phyloP scores from a whole-genome alignment of 2,329 filamentous ascomycete species.

The Claviceps sp. region DNA sequence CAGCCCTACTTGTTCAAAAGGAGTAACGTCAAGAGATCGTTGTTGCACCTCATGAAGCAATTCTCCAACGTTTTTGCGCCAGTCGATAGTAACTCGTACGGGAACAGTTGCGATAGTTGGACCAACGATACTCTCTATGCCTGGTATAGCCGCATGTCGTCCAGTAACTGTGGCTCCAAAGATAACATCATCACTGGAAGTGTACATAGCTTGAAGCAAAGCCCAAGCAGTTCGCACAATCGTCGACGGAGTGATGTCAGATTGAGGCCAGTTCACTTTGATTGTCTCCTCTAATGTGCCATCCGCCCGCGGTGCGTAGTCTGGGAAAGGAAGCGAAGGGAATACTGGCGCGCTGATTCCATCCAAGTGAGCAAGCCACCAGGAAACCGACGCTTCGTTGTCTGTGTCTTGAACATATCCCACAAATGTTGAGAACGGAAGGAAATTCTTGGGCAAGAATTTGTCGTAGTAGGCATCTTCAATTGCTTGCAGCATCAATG shows the following conservation, averaged over 20 bases:
- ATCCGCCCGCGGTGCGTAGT: constrained; percentile 31
- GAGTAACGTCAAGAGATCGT: too few species aligned
- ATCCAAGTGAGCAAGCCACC: not conserved
- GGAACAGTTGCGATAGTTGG: constrained; percentile 6
- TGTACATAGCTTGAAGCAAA: too few species aligned
- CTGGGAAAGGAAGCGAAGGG: constrained; percentile 24
- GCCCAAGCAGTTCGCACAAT: too few species aligned
- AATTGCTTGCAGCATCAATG: constrained; percentile 25
- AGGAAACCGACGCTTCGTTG: not conserved
- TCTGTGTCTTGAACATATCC: not conserved
- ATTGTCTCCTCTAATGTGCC: constrained; percentile 15
- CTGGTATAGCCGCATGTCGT: too few species aligned
- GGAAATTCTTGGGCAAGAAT: not conserved
- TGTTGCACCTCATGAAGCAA: too few species aligned
- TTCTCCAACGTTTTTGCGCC: too few species aligned
- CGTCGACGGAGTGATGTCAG: too few species aligned
- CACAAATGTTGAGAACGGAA: constrained; percentile 21
- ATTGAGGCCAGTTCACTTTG: too few species aligned
- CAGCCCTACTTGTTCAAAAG: too few species aligned
- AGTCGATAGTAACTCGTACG: too few species aligned
- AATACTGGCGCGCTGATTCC: constrained; percentile 14
- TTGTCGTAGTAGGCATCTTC: constrained; percentile 6
- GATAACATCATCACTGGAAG: too few species aligned
- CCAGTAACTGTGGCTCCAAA: not conserved
- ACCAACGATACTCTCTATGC: constrained; percentile 6